These are phyloP conservation scores for Apiotrichum brassicae DNA, from an alignment of 1,284 basidiomycete species.

Conservation along the genomic window DNA sequence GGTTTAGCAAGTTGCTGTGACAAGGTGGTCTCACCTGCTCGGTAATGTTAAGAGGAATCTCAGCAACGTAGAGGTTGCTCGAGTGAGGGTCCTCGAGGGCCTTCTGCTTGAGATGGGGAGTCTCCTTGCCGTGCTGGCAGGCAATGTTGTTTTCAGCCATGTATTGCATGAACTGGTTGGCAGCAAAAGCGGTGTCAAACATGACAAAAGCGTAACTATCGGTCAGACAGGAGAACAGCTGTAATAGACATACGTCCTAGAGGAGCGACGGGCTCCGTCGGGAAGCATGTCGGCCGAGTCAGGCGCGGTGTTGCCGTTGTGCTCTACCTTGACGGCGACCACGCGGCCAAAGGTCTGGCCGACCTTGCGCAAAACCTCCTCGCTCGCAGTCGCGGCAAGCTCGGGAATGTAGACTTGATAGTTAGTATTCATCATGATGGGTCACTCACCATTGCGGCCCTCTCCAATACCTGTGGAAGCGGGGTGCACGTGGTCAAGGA, in stretches of 20 bases:
- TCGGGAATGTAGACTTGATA: conserved; percentile 30
- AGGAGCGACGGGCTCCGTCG: not conserved
- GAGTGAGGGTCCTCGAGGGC: conserved; percentile 35
- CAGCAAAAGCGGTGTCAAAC: conserved; percentile 25
- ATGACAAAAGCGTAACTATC: conserved; percentile 31
- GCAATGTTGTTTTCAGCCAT: conserved; percentile 15
- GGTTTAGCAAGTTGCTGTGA: conserved; percentile 6
- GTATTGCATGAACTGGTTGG: conserved; percentile 22
- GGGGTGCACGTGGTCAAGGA: not conserved
- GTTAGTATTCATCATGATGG: not conserved
- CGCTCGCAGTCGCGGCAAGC: conserved; percentile 13
- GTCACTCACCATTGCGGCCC: conserved; percentile 29
- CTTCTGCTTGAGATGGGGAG: conserved; percentile 34
- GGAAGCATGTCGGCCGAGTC: conserved; percentile 12
- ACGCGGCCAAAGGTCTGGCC: conserved; percentile 29
- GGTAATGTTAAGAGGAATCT: conserved; percentile 24
- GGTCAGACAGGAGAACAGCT: not conserved
- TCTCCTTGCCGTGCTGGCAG: conserved; percentile 37
- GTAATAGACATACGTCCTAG: conserved; percentile 3
- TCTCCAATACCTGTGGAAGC: conserved; percentile 7
- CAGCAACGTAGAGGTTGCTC: conserved; percentile 37
- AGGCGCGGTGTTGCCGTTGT: not conserved
- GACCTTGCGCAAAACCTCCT: conserved; percentile 18
- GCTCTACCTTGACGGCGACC: conserved; percentile 22
- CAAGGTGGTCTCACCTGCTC: conserved; percentile 21